Base-by-base conservation (phyloP, 1,284 basidiomycete genomes). In the Cronartium quercuum region DNA sequence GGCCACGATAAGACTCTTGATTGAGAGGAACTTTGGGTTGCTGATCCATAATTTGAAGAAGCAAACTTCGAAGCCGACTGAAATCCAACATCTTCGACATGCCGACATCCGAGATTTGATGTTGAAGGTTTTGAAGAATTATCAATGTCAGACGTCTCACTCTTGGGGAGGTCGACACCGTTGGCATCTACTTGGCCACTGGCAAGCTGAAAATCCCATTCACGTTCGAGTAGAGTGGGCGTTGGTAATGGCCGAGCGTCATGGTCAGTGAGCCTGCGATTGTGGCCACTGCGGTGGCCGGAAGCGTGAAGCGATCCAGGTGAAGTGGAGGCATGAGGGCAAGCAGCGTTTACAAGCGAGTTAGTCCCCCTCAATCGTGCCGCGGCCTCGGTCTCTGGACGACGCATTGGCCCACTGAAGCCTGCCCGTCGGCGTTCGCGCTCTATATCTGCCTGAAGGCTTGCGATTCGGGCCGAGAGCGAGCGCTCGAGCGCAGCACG, bases 51-150 rank as follows among this genome's bases (percentile, higher is more conserved):
- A n/a, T n/a, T n/a, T n/a, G n/a, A n/a, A n/a, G 51, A 55, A 29
- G 51, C 51, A 29, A 55, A 55, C 29, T 55, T 3, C n/a, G 51
- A 55, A 21, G 68, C 68, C 13, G 60, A 47, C 47, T 69, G 68
- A 44, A 69, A 41, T 37, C 68, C 68, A 10, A 69, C 40, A 58
- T 60, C 68, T 15, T 69, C 68, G 68, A 69, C 68, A 24, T 69
- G 58, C 41, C 68, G 68, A 42, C 34, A 40, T 3, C 68, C 68
- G n/a, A 69, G 38, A 69, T 69, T 6, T 24, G 68, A 61, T 41
- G 42, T 58, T 15, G 38, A 37, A 37, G 55, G 34, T 12, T 55
- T 34, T 10, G 51, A n/a, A 24, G n/a, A 55, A 47, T 12, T 47
- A n/a, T 47, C n/a, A n/a, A n/a, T n/a, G 29, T 55, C 51, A n/a